Evolutionary conservation across 257 asterid species (phyloP).

Genomic region (Vinca minor): DNA sequence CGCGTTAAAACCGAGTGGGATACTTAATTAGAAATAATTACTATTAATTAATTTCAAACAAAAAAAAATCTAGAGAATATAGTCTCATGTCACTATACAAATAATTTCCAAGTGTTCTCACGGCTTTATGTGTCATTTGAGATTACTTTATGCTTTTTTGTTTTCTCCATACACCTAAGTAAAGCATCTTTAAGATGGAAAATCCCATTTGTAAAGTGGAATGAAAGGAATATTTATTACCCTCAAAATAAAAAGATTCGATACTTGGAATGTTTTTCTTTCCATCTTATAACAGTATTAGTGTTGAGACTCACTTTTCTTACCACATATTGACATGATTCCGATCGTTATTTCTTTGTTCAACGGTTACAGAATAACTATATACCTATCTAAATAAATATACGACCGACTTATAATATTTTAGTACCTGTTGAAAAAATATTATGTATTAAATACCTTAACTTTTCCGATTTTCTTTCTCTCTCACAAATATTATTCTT

Average conservation of each 20-base stretch:
- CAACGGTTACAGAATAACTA: no score
- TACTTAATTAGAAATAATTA: no score
- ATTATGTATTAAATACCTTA: no score
- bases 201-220: background rate
- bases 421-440: no score
- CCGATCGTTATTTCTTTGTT: no score
- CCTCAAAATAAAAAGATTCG: no score
- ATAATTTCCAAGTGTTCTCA: constrained; percentile 5
- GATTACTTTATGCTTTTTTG: background rate
- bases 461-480: background rate
- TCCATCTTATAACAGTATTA: no score
- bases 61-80: background rate
- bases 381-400: no score
- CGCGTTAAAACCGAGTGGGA: background rate
- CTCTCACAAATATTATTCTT: background rate
- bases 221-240: background rate
- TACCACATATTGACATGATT: no score
- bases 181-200: constrained; percentile 9
- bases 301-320: no score
- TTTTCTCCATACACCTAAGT: constrained; percentile 2
- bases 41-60: background rate
- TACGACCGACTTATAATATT: no score
- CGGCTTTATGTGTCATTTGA: constrained; percentile 3
- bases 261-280: no score
- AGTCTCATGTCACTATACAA: background rate